Conservation (phyloP, 495 filamentous ascomycete species). For the Penicillium tannophilum region DNA sequence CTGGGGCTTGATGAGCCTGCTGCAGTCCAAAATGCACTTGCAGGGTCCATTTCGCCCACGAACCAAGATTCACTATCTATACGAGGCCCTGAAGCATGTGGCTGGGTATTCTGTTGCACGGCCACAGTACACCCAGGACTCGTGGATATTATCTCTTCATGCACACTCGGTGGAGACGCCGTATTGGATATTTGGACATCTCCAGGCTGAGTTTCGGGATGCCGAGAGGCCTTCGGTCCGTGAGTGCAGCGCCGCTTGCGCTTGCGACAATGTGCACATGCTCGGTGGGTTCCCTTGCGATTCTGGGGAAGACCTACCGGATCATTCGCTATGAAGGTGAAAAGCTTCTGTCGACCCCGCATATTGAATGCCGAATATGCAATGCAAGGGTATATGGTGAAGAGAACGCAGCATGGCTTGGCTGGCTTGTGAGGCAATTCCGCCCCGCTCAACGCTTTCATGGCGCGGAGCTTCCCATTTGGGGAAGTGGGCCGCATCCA, state of each 20-base stretch:
- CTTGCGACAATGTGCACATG: conserved; percentile 7
- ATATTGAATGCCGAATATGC: not conserved
- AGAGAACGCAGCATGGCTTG: not conserved
- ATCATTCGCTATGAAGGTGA: conserved; percentile 8
- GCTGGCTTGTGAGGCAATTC: not conserved
- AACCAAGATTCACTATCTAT: conserved; percentile 12
- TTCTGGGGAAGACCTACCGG: conserved; percentile 3
- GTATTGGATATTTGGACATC: not conserved
- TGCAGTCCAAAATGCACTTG: conserved; percentile 6
- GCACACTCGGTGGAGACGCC: not conserved
- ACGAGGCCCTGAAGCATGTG: not conserved
- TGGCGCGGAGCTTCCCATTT: not conserved
- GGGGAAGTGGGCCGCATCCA: not conserved
- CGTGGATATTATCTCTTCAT: not conserved
- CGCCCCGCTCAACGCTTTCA: not conserved
- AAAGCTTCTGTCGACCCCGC: conserved; percentile 1
- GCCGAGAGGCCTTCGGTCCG: not conserved
- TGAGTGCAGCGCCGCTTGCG: conserved; percentile 9
- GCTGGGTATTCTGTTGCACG: not conserved
- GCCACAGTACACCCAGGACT: not conserved
- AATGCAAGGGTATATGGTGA: not conserved
- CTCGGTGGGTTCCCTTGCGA: conserved; percentile 5
- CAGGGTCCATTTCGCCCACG: conserved; percentile 7
- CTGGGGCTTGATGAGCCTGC: not conserved
- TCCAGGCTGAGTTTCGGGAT: not conserved